Evolutionary conservation across 1,284 basidiomycete species (phyloP).

Genomic region (Apiotrichum montevideense): DNA sequence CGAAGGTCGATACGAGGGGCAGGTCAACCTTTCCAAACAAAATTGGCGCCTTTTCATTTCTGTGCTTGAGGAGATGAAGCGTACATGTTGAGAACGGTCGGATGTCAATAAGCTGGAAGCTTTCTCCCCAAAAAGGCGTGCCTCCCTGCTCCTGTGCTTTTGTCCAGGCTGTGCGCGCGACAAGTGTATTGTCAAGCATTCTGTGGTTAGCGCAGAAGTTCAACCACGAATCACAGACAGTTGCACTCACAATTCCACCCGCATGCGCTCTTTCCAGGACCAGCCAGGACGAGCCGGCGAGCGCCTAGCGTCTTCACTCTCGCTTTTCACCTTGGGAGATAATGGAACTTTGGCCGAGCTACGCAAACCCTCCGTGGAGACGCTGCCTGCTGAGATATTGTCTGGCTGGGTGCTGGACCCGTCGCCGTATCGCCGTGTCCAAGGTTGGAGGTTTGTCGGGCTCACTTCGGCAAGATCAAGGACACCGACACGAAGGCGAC

Average conservation of each 20-base stretch:
- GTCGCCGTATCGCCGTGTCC: conserved; percentile 5
- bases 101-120: conserved; percentile 20
- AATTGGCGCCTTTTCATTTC: conserved; percentile 8
- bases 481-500: conserved; percentile 21
- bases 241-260: conserved; percentile 24
- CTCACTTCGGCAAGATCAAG: conserved; percentile 23
- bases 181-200: conserved; percentile 16
- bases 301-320: neutral
- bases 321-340: neutral
- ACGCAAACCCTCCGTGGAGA: neutral
- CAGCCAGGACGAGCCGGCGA: conserved; percentile 13
- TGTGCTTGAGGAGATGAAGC: conserved; percentile 9
- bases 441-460: neutral
- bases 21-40: conserved; percentile 24
- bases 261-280: conserved; percentile 19
- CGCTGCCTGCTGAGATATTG: neutral
- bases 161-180: conserved; percentile 24
- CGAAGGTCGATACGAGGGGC: conserved; percentile 19
- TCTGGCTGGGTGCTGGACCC: neutral
- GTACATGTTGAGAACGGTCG: conserved; percentile 22
- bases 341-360: neutral
- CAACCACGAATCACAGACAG: too few relatives aligned
- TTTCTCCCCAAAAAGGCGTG: conserved; percentile 30
- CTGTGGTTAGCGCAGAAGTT: conserved; percentile 1
- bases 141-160: conserved; percentile 15